Conservation (phyloP, 805 yeast genomes). For the Jamesozyma jinghongensis region DNA sequence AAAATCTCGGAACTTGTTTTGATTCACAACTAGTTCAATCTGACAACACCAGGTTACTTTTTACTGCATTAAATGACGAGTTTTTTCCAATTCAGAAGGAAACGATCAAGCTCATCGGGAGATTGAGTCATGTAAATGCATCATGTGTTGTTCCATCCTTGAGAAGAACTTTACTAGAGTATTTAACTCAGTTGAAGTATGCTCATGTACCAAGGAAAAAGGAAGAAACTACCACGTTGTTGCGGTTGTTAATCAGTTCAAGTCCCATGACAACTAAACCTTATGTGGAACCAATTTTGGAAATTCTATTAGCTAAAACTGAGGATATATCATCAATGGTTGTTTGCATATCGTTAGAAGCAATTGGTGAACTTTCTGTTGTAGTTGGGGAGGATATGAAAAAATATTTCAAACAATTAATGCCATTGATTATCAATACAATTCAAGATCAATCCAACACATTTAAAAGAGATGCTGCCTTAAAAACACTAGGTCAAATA, state of each 20-base stretch:
- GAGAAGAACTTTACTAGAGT: slow-evolving; percentile 75
- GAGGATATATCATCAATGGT: slow-evolving; percentile 68
- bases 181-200: slow-evolving; percentile 76
- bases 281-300: slow-evolving; percentile 83
- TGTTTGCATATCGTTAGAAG: slow-evolving; percentile 74
- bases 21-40: slow-evolving; percentile 94
- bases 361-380: slow-evolving; percentile 80
- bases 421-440: slow-evolving; percentile 82
- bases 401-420: slow-evolving; percentile 60
- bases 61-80: slow-evolving; percentile 89
- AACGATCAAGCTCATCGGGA: slow-evolving; percentile 71
- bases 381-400: slow-evolving; percentile 82
- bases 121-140: slow-evolving; percentile 79
- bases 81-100: slow-evolving; percentile 71
- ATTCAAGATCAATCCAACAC: slow-evolving; percentile 91
- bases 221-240: slow-evolving; percentile 76
- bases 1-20: slow-evolving; percentile 61
- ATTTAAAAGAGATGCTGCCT: slow-evolving; percentile 79
- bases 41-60: slow-evolving; percentile 72
- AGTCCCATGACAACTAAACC: slow-evolving; percentile 83
- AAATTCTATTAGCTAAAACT: slow-evolving; percentile 69
- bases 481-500: slow-evolving; percentile 78
- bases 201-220: slow-evolving; percentile 66
- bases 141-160: slow-evolving; percentile 92
- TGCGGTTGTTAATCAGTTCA: slow-evolving; percentile 64